Evolutionary conservation across 371 early-diverging fungal genomes (phyloP), one percentile per base, ranked within the genome.

Genomic region (Circinella minor): DNA sequence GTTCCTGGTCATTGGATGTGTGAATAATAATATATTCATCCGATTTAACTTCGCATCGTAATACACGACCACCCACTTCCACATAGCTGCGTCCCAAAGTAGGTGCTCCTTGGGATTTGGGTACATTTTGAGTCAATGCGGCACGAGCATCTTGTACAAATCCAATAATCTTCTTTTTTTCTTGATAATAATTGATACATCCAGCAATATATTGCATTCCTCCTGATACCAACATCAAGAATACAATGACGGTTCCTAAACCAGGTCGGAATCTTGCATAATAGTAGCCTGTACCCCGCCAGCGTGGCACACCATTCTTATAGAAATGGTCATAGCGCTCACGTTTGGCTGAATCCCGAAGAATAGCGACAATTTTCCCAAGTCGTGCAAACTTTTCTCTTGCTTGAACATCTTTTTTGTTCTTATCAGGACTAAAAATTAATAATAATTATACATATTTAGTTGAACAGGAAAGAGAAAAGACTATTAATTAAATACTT

Each of bases 241-340:
- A 87, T 17, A 85, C 73, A 3, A 86, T 6, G 4, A 92, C 95
- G 3, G 81, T 67, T 5, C 81, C 81, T n/a, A 93, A 76, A n/a
- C 93, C 94, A 15, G 95, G 95, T 27, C 94, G 83, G 78, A 90
- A 92, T 47, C 95, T 88, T 37, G 87, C 78, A 73, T 94, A 94
- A 20, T 90, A 77, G 66, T 94, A 95, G 5, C 91, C 94, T 47
- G 94, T 91, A 65, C 94, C 95, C 57, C 95, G 87, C 95, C 95
- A 95, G 70, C 87, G 85, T 51, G 95, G 95, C 34, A 94, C 94
- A n/a, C 95, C 95, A 75, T 94, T 93, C 77, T 92, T 93, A 71
- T 91, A 87, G 74, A 92, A 94, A 76, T 91, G 92, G 78, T 94
- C 86, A 81, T 95, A 95, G 18, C 94, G 85, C 61, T 93, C 91